These are phyloP conservation scores for Metarhizium robertsii DNA, from an alignment of 2,329 filamentous ascomycete genomes.

Conservation along the genomic window DNA sequence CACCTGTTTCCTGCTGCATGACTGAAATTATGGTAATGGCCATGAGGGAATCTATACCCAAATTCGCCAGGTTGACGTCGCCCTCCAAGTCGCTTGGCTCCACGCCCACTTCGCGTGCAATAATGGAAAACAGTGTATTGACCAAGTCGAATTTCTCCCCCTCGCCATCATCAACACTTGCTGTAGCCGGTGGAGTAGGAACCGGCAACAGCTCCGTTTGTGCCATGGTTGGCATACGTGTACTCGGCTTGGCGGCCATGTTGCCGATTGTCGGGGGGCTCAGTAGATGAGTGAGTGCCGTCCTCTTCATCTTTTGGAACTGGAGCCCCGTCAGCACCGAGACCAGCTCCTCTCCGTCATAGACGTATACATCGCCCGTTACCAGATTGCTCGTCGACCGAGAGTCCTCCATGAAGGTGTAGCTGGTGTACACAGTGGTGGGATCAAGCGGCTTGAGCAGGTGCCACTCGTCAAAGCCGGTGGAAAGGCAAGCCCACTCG, in stretches of 20 bases:
- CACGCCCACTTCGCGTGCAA: not conserved
- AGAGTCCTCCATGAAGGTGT: not conserved
- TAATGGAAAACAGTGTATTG: not conserved
- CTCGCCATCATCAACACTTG: not conserved
- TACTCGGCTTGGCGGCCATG: not conserved
- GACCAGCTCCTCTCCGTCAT: not conserved
- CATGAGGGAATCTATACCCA: not conserved
- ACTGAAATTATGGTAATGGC: not conserved
- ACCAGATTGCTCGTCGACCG: not conserved
- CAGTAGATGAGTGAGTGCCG: not conserved
- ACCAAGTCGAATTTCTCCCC: not conserved
- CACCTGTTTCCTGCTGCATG: not conserved
- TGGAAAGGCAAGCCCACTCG: not conserved
- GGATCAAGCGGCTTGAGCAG: not conserved
- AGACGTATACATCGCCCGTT: not conserved
- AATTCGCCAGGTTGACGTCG: not conserved
- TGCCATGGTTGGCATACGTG: not conserved
- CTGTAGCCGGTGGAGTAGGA: not conserved
- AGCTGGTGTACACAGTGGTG: not conserved
- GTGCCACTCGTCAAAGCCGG: not conserved
- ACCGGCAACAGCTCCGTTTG: not conserved
- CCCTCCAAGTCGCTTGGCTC: not conserved
- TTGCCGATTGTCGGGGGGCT: not conserved
- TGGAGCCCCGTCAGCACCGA: conserved; percentile 1
- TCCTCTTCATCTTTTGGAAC: conserved; percentile 4